These are phyloP conservation scores for Jacaranda mimosifolia DNA, from an alignment of 257 asterid species.

Conservation along the genomic window DNA sequence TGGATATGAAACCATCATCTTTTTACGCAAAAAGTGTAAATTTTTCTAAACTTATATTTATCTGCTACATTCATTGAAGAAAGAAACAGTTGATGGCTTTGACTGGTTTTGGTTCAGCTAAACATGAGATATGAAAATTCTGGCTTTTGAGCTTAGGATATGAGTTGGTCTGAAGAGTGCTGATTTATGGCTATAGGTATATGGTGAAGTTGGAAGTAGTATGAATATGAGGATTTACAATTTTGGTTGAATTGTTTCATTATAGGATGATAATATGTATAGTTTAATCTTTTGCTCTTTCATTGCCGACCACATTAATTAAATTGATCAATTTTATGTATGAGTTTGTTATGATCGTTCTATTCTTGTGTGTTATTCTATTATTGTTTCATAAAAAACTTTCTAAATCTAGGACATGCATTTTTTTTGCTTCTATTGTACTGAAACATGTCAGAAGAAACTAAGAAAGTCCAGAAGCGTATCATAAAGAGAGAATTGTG, in stretches of 20 bases:
- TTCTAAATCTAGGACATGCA: not conserved
- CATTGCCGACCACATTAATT: not conserved
- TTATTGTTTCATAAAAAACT: conserved; percentile 4
- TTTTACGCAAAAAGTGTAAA: too few relatives aligned
- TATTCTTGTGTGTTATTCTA: not conserved
- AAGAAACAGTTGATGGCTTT: too few relatives aligned
- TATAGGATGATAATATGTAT: not conserved
- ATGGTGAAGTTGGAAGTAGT: not conserved
- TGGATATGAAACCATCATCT: too few relatives aligned
- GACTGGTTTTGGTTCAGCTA: too few relatives aligned
- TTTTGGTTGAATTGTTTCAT: too few relatives aligned
- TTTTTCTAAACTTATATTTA: too few relatives aligned
- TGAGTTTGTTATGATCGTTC: not conserved
- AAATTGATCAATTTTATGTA: not conserved
- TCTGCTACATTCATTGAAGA: too few relatives aligned
- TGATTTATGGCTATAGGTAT: conserved; percentile 1
- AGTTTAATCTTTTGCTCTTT: not conserved
- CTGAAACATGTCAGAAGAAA: not conserved
- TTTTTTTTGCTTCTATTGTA: too few relatives aligned
- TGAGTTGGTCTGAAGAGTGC: conserved; percentile 12
- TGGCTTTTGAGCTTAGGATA: not conserved
- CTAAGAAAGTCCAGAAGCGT: too few relatives aligned
- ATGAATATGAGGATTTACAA: not conserved
- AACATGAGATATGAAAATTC: too few relatives aligned
- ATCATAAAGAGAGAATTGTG: too few relatives aligned